Evolutionary conservation across 352 stramenopile species (phyloP), one percentile per base, ranked within the genome.

Genomic region (Phytophthora litchii): DNA sequence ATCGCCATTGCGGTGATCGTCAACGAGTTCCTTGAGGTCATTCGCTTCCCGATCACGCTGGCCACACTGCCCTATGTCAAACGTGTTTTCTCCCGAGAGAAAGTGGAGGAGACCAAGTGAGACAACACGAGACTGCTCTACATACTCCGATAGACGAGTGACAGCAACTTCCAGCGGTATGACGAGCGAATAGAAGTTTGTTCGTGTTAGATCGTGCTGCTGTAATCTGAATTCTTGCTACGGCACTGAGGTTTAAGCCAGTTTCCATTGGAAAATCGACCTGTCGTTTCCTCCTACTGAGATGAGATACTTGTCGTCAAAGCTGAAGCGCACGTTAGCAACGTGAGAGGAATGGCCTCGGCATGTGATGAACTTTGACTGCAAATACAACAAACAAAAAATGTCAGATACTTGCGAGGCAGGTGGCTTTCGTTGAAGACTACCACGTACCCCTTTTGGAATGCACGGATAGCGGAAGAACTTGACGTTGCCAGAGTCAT

Each of bases 381-480:
- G 42, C 47, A 52, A 35, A 38, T 38, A 20, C 14, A 54, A 53
- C 20, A 41, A 47, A n/a, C 12, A 48, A 59, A 11, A 23, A 16
- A 58, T 35, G 41, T 54, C 38, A 70, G 20, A 19, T n/a, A n/a
- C n/a, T n/a, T n/a, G n/a, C n/a, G n/a, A n/a, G n/a, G n/a, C n/a
- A n/a, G n/a, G n/a, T n/a, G 42, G 5, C 1, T 16, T 6, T 37
- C 8, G 8, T 21, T 14, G 23, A 21, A 2, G 11, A 34, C 13
- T 31, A 17, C n/a, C 21, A 69, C 73, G 65, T 64, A 84, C 78
- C 67, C 83, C 78, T 54, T 88, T 83, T 48, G 75, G 66, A 49
- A 80, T 76, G 67, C 83, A 90, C 20, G 91, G 91, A 42, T 92
- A 96, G 46, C 84, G 85, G 59, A 96, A 97, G 21, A 97, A 46